Conservation (phyloP, 352 stramenopile species). For the Hyaloperonospora arabidopsidis region DNA sequence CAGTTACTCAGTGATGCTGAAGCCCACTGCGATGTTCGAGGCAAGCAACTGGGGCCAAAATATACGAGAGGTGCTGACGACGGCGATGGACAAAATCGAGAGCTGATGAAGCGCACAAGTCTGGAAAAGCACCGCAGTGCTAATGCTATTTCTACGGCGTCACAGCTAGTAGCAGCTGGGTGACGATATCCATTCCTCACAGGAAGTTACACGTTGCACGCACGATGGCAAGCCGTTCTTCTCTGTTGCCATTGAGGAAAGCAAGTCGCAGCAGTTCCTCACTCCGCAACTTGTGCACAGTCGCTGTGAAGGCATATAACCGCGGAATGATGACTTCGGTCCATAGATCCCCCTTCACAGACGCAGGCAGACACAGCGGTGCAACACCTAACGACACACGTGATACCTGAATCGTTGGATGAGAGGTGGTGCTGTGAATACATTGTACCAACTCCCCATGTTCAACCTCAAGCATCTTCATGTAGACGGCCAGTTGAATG, state of each 20-base stretch:
- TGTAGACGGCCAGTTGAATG: conserved; percentile 74
- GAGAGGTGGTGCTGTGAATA: conserved; percentile 32
- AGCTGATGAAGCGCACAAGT: too few species aligned
- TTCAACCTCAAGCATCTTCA: conserved; percentile 64
- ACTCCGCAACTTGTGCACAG: conserved; percentile 38
- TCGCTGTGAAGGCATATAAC: conserved; percentile 43
- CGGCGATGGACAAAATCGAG: too few species aligned
- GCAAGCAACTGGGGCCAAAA: too few species aligned
- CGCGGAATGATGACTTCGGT: conserved; percentile 51
- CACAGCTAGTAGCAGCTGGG: too few species aligned
- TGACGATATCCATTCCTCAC: conserved; percentile 17
- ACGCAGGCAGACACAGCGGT: conserved; percentile 30
- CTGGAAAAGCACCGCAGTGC: too few species aligned
- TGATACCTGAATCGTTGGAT: conserved; percentile 43
- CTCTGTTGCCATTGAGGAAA: conserved; percentile 49
- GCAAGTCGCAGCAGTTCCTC: conserved; percentile 48
- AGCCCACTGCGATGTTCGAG: conserved; percentile 4
- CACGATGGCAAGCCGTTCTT: conserved; percentile 41
- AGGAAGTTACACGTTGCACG: conserved; percentile 50
- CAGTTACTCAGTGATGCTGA: conserved; percentile 77
- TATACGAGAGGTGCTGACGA: too few species aligned
- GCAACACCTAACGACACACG: conserved; percentile 37
- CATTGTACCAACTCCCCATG: conserved; percentile 69
- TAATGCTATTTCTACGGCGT: too few species aligned
- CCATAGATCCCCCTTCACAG: conserved; percentile 37